phyloP scores from a whole-genome alignment of 164 flowering plant genomes.

The Stephania yunnanensis region DNA sequence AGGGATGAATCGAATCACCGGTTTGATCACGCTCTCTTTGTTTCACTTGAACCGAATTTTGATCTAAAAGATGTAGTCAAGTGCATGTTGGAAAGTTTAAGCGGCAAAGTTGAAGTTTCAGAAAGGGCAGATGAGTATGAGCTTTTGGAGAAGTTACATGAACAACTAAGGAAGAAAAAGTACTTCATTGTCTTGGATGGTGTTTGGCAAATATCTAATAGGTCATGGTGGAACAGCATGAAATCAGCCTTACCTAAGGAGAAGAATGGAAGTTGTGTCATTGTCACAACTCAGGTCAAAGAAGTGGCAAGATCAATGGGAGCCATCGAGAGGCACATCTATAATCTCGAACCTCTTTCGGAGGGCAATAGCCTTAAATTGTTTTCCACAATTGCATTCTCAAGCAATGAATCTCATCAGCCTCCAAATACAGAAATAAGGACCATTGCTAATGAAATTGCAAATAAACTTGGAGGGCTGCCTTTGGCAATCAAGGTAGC shows the following conservation, averaged over 20 bases:
- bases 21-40: background rate
- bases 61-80: background rate
- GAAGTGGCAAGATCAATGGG: conserved; percentile 7
- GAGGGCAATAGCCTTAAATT: background rate
- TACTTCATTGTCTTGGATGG: conserved; percentile 9
- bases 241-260: background rate
- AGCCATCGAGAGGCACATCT: background rate
- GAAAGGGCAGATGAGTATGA: background rate
- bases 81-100: background rate
- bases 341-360: background rate
- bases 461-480: background rate
- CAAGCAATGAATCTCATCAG: background rate
- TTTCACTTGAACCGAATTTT: background rate
- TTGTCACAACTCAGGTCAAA: background rate
- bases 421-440: background rate
- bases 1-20: no score
- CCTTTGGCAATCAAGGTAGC: conserved; percentile 3
- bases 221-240: conserved; percentile 8
- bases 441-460: background rate
- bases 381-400: conserved; percentile 7
- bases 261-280: conserved; percentile 2
- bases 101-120: background rate
- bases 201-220: background rate
- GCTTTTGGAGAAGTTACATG: background rate
- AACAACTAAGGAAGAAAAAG: background rate